Conservation (phyloP, 805 yeast species). For the Ogataea haglerorum region DNA sequence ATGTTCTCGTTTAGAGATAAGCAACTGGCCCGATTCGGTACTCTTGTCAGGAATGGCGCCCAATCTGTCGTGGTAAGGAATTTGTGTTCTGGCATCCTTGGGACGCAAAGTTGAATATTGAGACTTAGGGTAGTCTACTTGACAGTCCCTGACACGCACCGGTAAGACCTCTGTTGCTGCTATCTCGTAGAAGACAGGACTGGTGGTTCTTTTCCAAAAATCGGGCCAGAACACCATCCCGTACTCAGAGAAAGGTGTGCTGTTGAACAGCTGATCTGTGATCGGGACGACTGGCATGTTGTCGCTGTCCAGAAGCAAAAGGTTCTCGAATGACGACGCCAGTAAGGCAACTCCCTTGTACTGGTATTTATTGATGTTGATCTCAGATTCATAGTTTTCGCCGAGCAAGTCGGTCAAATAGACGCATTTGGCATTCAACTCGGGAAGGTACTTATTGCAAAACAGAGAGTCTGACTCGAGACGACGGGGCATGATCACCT, state of each 20-base stretch:
- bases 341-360: conserved; percentile 38
- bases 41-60: conserved; percentile 62
- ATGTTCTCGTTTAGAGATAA: conserved; percentile 55
- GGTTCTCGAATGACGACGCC: conserved; percentile 46
- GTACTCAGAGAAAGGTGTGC: conserved; percentile 40
- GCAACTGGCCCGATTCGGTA: conserved; percentile 62
- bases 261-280: conserved; percentile 49
- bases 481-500: conserved; percentile 38
- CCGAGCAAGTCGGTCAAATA: conserved; percentile 38
- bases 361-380: conserved; percentile 32
- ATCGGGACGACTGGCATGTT: conserved; percentile 46
- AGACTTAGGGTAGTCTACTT: conserved; percentile 22
- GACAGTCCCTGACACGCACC: conserved; percentile 35
- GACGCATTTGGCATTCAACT: conserved; percentile 40
- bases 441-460: conserved; percentile 39
- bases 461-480: conserved; percentile 37
- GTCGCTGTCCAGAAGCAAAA: conserved; percentile 45
- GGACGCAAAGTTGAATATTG: conserved; percentile 17
- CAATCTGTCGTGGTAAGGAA: conserved; percentile 55
- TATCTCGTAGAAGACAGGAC: conserved; percentile 56
- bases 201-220: conserved; percentile 63
- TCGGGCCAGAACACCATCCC: conserved; percentile 65
- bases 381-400: conserved; percentile 23
- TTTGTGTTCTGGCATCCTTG: conserved; percentile 18
- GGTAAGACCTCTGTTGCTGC: conserved; percentile 40